Evolutionary conservation across 345 rosid genomes (phyloP).

Genomic region (Citrus unshiu): DNA sequence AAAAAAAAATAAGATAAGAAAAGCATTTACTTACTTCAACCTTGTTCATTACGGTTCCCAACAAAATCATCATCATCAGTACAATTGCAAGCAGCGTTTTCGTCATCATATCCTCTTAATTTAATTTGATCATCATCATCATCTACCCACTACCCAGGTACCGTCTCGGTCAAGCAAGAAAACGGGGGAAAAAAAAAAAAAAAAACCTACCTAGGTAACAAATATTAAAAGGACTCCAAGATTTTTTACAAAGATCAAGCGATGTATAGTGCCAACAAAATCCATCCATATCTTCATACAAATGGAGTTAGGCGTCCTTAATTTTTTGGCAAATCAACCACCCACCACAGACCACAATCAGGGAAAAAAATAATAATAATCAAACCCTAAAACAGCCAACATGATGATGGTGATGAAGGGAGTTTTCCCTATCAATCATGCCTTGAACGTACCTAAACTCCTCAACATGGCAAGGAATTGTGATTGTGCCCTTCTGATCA

Average conservation of each 20-base stretch:
- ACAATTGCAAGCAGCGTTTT: constrained; percentile 18
- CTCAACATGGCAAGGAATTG: constrained; percentile 55
- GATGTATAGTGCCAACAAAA: not conserved
- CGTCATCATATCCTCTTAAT: not conserved
- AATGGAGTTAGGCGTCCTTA: too few relatives aligned
- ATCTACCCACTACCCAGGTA: constrained; percentile 5
- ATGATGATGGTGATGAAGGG: constrained; percentile 44
- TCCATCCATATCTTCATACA: constrained; percentile 5
- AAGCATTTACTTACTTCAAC: constrained; percentile 3
- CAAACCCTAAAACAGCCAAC: constrained; percentile 69
- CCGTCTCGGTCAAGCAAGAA: not conserved
- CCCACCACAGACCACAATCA: too few relatives aligned
- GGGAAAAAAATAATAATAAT: not conserved
- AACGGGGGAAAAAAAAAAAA: not conserved
- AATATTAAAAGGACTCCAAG: not conserved
- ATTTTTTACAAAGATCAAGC: constrained; percentile 16
- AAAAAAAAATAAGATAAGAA: not conserved
- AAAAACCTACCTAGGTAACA: not conserved
- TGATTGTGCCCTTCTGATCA: constrained; percentile 61
- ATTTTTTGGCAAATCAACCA: too few relatives aligned
- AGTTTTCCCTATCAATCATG: constrained; percentile 58
- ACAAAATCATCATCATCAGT: constrained; percentile 3
- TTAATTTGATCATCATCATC: constrained; percentile 17
- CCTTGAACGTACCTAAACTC: constrained; percentile 53
- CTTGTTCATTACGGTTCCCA: constrained; percentile 2